Conservation (phyloP, 2,329 filamentous ascomycete species). For the Elsinoe perseae region DNA sequence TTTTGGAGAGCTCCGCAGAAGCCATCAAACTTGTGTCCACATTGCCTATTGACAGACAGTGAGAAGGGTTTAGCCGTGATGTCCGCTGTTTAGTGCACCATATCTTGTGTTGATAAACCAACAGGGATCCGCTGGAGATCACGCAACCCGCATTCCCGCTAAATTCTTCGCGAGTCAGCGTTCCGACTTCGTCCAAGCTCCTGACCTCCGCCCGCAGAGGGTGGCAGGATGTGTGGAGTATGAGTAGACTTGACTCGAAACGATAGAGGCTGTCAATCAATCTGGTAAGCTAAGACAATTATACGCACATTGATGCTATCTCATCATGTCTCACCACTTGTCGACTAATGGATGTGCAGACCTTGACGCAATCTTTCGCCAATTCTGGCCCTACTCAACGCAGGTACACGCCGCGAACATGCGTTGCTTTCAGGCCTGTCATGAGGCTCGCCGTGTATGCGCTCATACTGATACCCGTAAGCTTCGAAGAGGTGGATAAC, state of each 20-base stretch:
- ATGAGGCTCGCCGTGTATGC: neutral
- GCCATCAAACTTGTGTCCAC: neutral
- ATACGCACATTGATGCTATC: neutral
- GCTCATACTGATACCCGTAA: neutral
- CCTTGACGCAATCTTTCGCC: constrained; percentile 4
- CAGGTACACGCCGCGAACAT: constrained; percentile 9
- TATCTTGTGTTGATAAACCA: constrained; percentile 4
- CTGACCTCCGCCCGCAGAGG: neutral
- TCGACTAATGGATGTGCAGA: constrained; percentile 5
- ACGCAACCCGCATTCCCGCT: constrained; percentile 4
- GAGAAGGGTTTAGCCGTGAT: neutral
- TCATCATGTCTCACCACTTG: neutral
- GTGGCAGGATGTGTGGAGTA: neutral
- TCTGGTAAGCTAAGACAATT: constrained; percentile 1
- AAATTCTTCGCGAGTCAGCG: neutral
- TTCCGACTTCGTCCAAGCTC: neutral
- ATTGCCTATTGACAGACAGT: neutral
- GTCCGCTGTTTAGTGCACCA: neutral
- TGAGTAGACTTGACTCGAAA: neutral
- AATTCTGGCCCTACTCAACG: neutral
- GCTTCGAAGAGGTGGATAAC: neutral
- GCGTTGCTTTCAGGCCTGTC: neutral
- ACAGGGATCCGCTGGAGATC: constrained; percentile 10
- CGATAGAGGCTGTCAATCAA: neutral
- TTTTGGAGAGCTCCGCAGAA: neutral